These are phyloP conservation scores for Solanum virginianum DNA, from an alignment of 257 asterid genomes.

Conservation along the genomic window DNA sequence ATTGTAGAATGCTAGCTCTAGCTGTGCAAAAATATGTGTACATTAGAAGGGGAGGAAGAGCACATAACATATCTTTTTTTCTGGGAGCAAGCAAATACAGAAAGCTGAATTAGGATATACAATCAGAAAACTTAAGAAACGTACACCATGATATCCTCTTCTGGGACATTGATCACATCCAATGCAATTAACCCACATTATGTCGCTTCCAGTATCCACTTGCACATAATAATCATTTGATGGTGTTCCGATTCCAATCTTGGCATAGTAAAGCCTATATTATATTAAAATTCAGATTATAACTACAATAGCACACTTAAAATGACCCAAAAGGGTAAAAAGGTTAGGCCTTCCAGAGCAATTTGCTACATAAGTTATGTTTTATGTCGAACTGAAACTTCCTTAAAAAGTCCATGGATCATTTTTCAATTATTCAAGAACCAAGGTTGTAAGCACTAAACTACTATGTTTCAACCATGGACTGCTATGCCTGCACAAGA, in stretches of 20 bases:
- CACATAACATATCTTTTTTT: background rate
- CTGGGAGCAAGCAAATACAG: background rate
- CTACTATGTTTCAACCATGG: background rate
- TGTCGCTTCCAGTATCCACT: constrained; percentile 96
- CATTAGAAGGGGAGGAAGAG: constrained; percentile 3
- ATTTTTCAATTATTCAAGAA: background rate
- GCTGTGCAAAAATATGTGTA: constrained; percentile 39
- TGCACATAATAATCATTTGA: constrained; percentile 90
- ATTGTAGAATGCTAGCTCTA: constrained; percentile 75
- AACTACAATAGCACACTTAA: background rate
- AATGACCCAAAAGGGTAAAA: background rate
- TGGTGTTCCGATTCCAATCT: constrained; percentile 94
- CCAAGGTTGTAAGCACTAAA: background rate
- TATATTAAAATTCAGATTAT: background rate
- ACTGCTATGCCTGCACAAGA: background rate
- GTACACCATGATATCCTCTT: constrained; percentile 90
- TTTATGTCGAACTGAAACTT: background rate
- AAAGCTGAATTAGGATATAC: background rate
- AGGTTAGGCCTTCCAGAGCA: background rate
- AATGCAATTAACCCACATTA: constrained; percentile 94
- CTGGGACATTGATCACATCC: constrained; percentile 79
- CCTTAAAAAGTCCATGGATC: background rate
- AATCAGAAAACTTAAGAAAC: constrained; percentile 15
- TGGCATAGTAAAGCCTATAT: constrained; percentile 93
- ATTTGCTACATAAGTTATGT: background rate